Evolutionary conservation across 257 asterid species (phyloP).

Genomic region (Solanum chilense): DNA sequence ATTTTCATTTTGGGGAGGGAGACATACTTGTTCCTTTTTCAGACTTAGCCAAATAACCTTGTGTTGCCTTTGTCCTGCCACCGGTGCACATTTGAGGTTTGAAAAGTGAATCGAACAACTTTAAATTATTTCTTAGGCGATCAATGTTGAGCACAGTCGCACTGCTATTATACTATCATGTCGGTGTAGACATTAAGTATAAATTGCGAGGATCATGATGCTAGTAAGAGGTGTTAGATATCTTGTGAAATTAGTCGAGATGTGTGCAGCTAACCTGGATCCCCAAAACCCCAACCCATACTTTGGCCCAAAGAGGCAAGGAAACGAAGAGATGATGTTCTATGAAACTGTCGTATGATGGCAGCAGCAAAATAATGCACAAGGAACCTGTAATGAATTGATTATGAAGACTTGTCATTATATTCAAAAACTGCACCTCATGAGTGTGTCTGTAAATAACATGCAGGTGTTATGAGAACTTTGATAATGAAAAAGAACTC

Average conservation of each 20-base stretch:
- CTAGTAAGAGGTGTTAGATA: neutral
- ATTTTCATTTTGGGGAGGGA: too few species aligned
- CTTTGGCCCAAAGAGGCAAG: neutral
- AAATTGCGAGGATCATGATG: neutral
- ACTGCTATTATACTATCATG: neutral
- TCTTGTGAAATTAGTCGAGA: neutral
- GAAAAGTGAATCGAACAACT: neutral
- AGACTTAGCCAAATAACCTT: neutral
- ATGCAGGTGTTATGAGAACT: neutral
- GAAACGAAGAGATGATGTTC: neutral
- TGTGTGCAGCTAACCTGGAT: neutral
- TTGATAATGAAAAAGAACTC: neutral
- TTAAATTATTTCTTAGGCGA: neutral
- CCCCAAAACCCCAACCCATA: neutral
- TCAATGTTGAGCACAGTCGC: neutral
- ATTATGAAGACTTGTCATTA: neutral
- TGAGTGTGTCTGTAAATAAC: neutral
- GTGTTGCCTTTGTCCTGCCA: neutral
- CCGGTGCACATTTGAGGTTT: neutral
- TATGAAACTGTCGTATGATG: neutral
- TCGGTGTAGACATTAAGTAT: neutral
- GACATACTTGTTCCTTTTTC: too few species aligned
- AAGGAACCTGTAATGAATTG: neutral
- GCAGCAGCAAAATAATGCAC: neutral
- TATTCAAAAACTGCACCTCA: neutral